phyloP scores from a whole-genome alignment of 2,329 filamentous ascomycete species.

The Cordyceps cateniannulata region DNA sequence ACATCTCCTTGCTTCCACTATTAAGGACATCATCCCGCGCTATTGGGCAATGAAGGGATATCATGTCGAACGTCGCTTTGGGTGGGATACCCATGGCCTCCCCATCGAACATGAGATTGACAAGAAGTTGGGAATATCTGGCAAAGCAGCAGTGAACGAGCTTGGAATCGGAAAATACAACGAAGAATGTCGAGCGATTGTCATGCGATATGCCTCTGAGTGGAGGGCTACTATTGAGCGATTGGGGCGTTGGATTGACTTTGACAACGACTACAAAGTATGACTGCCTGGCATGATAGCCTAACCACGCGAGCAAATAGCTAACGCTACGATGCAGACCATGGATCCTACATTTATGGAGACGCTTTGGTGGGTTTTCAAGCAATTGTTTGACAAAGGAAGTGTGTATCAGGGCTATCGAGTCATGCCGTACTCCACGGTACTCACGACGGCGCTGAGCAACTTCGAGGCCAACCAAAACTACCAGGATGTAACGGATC shows the following conservation, averaged over 20 bases:
- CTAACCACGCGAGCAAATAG: background rate
- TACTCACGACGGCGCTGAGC: constrained; percentile 79
- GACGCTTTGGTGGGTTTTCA: constrained; percentile 94
- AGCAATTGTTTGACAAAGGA: constrained; percentile 83
- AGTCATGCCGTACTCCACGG: constrained; percentile 94
- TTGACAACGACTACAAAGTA: constrained; percentile 94
- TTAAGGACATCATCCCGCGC: constrained; percentile 93
- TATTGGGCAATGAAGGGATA: constrained; percentile 98
- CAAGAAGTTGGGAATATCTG: constrained; percentile 86
- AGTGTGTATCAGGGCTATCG: constrained; percentile 84
- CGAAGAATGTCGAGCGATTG: constrained; percentile 82
- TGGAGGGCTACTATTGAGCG: constrained; percentile 86
- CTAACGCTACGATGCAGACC: constrained; percentile 44
- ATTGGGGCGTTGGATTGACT: constrained; percentile 92
- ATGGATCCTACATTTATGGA: constrained; percentile 98
- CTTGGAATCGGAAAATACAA: constrained; percentile 88
- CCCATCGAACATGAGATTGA: constrained; percentile 97
- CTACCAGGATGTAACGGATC: constrained; percentile 88
- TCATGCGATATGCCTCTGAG: constrained; percentile 82
- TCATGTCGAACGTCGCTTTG: constrained; percentile 86
- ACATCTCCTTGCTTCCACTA: constrained; percentile 83
- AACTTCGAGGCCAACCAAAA: constrained; percentile 94
- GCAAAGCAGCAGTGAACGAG: constrained; percentile 78
- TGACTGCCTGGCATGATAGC: constrained; percentile 12
- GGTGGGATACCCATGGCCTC: constrained; percentile 91